Conservation (phyloP, 1,284 basidiomycete species). For the Xerocomus minutiporus region DNA sequence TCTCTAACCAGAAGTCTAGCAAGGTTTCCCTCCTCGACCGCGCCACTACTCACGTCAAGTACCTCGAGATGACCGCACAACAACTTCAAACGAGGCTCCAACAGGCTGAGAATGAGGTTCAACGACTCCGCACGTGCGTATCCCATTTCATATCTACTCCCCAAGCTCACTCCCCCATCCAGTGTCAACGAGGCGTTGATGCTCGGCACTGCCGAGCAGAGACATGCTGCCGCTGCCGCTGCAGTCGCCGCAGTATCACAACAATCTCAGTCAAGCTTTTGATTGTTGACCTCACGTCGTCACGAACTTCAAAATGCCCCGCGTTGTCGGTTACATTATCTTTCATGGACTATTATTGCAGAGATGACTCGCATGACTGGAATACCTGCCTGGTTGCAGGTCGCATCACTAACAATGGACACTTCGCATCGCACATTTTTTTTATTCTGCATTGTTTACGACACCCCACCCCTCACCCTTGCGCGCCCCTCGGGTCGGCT, state of each 20-base stretch:
- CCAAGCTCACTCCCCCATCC: conserved; percentile 5
- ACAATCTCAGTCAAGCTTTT: conserved; percentile 42
- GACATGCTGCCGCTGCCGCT: conserved; percentile 57
- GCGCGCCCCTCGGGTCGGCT: conserved; percentile 19
- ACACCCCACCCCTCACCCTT: conserved; percentile 11
- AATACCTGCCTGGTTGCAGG: conserved; percentile 54
- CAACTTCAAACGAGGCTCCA: conserved; percentile 70
- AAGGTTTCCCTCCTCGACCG: conserved; percentile 53
- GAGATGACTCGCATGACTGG: conserved; percentile 42
- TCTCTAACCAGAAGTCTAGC: conserved; percentile 81
- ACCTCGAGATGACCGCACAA: conserved; percentile 69
- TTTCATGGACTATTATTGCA: conserved; percentile 36
- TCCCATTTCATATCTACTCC: background rate
- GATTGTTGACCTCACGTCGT: conserved; percentile 34
- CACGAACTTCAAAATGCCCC: conserved; percentile 20
- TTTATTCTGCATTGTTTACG: conserved; percentile 40
- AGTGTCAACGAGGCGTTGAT: conserved; percentile 81
- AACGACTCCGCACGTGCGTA: conserved; percentile 43
- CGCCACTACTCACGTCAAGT: conserved; percentile 75
- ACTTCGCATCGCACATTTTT: conserved; percentile 47
- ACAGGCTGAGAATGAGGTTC: conserved; percentile 70
- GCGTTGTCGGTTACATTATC: conserved; percentile 36
- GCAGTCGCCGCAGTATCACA: conserved; percentile 49
- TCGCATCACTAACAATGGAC: conserved; percentile 46
- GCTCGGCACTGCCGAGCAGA: conserved; percentile 71